Conservation (phyloP, 1,284 basidiomycete species). For the Tetrapyrgos nigripes region DNA sequence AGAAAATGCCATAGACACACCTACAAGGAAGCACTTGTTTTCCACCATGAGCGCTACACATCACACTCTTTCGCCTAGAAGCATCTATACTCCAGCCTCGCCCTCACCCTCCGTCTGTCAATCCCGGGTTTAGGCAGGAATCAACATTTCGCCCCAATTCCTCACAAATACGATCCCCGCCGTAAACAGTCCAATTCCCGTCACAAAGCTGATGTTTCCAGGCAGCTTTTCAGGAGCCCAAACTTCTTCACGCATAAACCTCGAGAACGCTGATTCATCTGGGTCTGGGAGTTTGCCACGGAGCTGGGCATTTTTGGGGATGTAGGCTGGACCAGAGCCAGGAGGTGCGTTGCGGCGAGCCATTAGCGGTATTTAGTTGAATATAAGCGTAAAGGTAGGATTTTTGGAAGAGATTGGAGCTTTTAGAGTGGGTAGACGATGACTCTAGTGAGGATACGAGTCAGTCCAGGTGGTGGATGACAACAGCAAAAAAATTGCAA, state of each 20-base stretch:
- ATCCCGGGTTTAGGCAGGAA: conserved; percentile 55
- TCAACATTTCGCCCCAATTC: conserved; percentile 77
- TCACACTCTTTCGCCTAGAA: too few relatives aligned
- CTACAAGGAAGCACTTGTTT: too few relatives aligned
- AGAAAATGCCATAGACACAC: too few relatives aligned
- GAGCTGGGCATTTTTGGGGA: conserved; percentile 45
- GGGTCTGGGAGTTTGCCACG: conserved; percentile 50
- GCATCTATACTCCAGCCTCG: background rate
- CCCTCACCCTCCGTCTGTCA: background rate
- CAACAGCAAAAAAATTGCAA: background rate
- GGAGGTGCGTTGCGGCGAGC: conserved; percentile 68
- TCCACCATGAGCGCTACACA: too few relatives aligned
- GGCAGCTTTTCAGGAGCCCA: conserved; percentile 73
- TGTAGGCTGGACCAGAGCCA: conserved; percentile 58
- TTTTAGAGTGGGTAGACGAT: background rate
- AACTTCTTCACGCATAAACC: conserved; percentile 70
- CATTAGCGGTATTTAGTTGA: conserved; percentile 45
- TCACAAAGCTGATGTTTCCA: conserved; percentile 73
- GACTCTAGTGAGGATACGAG: background rate
- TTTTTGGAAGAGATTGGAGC: background rate
- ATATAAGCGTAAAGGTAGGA: too few relatives aligned
- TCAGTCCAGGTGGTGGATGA: background rate
- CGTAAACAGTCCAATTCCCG: conserved; percentile 67
- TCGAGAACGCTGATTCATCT: conserved; percentile 63
- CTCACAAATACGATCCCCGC: conserved; percentile 70